phyloP scores from a whole-genome alignment of 1,284 basidiomycete genomes.

The Pseudozyma pruni region DNA sequence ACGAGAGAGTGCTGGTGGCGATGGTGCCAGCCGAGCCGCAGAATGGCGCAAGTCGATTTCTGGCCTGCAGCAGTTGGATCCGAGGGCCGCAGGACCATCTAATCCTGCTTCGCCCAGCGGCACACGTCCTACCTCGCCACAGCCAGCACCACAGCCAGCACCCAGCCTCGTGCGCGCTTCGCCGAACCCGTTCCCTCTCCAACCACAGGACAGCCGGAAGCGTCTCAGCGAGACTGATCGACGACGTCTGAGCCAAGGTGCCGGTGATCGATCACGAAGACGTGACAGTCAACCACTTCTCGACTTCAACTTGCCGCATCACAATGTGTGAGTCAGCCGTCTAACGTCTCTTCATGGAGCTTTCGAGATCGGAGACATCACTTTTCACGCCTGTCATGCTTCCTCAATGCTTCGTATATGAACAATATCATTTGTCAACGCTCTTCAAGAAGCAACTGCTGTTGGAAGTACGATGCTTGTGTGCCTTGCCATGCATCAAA shows the following conservation, averaged over 20 bases:
- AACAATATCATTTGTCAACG: no score
- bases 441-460: no score
- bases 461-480: not conserved
- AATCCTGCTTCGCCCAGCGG: conserved; percentile 18
- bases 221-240: conserved; percentile 45
- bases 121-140: conserved; percentile 33
- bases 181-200: conserved; percentile 29
- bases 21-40: conserved; percentile 20
- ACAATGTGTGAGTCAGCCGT: conserved; percentile 4
- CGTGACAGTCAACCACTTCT: conserved; percentile 41
- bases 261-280: conserved; percentile 26
- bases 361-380: no score
- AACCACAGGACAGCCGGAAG: conserved; percentile 13
- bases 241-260: conserved; percentile 48
- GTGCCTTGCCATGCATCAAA: no score
- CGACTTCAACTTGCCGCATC: conserved; percentile 33
- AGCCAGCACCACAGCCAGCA: conserved; percentile 16
- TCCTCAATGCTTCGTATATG: no score
- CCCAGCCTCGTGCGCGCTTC: not conserved
- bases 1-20: conserved; percentile 7
- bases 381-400: no score
- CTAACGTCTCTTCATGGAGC: no score
- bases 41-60: conserved; percentile 47
- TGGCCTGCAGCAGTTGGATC: conserved; percentile 30
- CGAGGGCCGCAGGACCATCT: conserved; percentile 14